These are phyloP conservation scores for Striga hermonthica DNA, from an alignment of 305 asterid genomes.

Conservation along the genomic window DNA sequence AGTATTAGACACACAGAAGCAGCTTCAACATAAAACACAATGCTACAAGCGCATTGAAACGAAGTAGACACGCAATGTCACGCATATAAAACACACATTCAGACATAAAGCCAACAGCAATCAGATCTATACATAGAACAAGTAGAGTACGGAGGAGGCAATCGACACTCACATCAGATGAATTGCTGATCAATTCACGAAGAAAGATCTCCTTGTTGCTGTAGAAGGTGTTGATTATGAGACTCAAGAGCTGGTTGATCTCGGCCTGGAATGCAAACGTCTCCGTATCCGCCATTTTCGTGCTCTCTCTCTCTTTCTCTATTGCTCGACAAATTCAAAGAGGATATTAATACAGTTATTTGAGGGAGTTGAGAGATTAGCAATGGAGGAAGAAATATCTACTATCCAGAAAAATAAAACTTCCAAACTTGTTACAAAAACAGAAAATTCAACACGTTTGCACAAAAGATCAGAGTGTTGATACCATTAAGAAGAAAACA, in stretches of 20 bases:
- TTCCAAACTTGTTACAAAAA: too few species aligned
- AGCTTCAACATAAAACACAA: too few species aligned
- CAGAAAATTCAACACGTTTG: too few species aligned
- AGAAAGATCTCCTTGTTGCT: slow-evolving; percentile 50
- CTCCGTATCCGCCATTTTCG: slow-evolving; percentile 38
- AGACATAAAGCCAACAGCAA: neutral
- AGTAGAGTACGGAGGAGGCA: neutral
- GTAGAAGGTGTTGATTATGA: slow-evolving; percentile 45
- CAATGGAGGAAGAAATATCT: too few species aligned
- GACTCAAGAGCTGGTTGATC: slow-evolving; percentile 40
- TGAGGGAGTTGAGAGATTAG: slow-evolving; percentile 1
- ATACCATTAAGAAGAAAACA: too few species aligned
- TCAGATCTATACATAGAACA: neutral
- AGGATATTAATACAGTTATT: neutral
- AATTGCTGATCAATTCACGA: slow-evolving; percentile 44
- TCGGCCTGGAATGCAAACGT: slow-evolving; percentile 49
- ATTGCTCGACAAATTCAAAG: too few species aligned
- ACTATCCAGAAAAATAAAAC: too few species aligned
- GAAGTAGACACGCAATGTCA: too few species aligned
- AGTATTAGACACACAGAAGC: too few species aligned
- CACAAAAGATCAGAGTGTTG: too few species aligned
- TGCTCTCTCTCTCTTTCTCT: neutral
- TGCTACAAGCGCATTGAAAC: too few species aligned
- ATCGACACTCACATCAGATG: slow-evolving; percentile 37
- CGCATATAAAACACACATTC: too few species aligned